Base-by-base conservation (phyloP, 768 basidiomycete species). In the Mycena crocata region DNA sequence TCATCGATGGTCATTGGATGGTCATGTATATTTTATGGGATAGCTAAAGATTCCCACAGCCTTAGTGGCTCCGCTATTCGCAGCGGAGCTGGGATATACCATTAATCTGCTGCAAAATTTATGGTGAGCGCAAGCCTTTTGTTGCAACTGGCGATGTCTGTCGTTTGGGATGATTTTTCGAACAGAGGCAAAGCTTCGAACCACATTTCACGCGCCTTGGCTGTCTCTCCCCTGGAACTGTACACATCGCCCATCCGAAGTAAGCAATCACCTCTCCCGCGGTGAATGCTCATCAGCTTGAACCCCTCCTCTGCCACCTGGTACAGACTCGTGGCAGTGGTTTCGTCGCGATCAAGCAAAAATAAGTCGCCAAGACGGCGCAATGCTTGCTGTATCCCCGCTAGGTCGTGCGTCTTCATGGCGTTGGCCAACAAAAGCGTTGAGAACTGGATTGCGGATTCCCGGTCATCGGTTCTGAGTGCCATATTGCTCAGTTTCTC, bases 111-210 rank as follows among this genome's bases (percentile, higher is more conserved):
- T n/a, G n/a, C n/a, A n/a, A n/a, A n/a, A n/a, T n/a, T n/a, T n/a
- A n/a, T n/a, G n/a, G n/a, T n/a, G n/a, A n/a, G 44, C 77, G 73
- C 48, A 76, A 68, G 24, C 3, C 48, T 39, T 10, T 50, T 14
- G 8, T 60, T 39, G 28, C 58, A 60, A n/a, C 48, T 34, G 2
- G 37, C 23, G 3, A 51, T 39, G 10, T 60, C 58, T 5, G n/a
- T n/a, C 37, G 31, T 31, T 28, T 63, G 51, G 4, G 59, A 61
- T 13, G 37, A 40, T 32, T 48, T 54, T 26, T 44, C 34, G 30
- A 46, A 63, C 21, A 23, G n/a, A 8, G 52, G 44, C 10, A 39
- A 31, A 5, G 44, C 49, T 32, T 46, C 31, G 1, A 13, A 23
- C 52, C 51, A 54, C 52, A 46, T 35, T 24, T 44, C 50, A n/a